Evolutionary conservation across 139 green algal genomes (phyloP).

Genomic region (Chlorella sp.): DNA sequence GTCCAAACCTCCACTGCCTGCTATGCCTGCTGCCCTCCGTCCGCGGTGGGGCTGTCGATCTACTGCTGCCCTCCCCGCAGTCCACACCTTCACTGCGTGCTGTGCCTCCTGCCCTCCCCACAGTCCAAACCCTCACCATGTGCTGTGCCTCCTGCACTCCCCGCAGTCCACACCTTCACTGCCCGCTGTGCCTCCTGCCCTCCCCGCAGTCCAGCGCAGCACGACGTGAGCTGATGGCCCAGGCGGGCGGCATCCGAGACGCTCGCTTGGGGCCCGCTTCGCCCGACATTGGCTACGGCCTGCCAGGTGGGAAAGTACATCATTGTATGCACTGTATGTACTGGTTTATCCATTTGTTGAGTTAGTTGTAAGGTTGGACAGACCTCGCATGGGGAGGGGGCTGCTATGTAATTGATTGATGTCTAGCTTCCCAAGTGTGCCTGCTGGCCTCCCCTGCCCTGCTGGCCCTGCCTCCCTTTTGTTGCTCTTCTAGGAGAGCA

Average conservation of each 20-base stretch:
- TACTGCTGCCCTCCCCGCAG: too few relatives aligned
- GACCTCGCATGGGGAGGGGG: too few relatives aligned
- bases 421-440: too few relatives aligned
- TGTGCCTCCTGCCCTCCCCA: not conserved
- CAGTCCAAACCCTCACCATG: not conserved
- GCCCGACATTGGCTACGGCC: constrained; percentile 22
- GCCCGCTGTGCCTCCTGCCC: not conserved
- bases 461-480: too few relatives aligned
- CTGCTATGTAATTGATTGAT: too few relatives aligned
- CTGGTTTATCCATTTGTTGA: not conserved
- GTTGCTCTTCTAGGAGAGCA: too few relatives aligned
- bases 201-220: constrained; percentile 11
- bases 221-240: constrained; percentile 27
- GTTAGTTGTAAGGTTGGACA: too few relatives aligned
- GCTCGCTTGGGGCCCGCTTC: not conserved
- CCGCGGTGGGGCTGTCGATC: too few relatives aligned
- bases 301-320: constrained; percentile 18
- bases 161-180: not conserved
- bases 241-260: not conserved
- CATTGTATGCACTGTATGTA: too few relatives aligned
- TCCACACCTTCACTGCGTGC: not conserved
- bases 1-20: not conserved
- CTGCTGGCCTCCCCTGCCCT: too few relatives aligned
- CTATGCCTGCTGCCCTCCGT: not conserved
- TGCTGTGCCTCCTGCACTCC: not conserved